Evolutionary conservation across 345 rosid genomes (phyloP), one percentile per base, ranked within the genome.

Genomic region (Carallia brachiata): DNA sequence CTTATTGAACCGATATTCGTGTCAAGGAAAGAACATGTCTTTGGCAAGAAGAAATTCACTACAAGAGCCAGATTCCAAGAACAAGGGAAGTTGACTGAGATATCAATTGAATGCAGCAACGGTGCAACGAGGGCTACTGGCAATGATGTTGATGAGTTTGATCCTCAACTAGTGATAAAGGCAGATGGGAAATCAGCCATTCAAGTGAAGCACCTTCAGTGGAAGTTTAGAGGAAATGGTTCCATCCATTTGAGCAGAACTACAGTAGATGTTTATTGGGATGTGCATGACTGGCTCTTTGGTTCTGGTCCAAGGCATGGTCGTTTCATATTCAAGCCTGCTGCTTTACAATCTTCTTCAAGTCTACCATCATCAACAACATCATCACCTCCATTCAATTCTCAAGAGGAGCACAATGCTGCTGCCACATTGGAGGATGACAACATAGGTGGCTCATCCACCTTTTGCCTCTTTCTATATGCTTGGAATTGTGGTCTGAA

Each of bases 211-310:
- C 88, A 81, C 65, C 84, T 86, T 13, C 90, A 82, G 6, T 82
- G 90, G 88, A 84, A 87, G 60, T 82, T 87, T 23, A 84, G 90
- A 72, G 90, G 90, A 23, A 87, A 82, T 56, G 81, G 73, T 69
- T 74, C 80, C 3, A 71, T 86, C 2, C 36, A 59, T 44, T 70
- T 79, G 18, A 67, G 80, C 36, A 74, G 72, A 63, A 76, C 55
- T n/a, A 74, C 76, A 50, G 77, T 86, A 0, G 83, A 81, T 53
- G 79, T 86, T 55, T 86, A 62, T 12, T 86, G 89, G 89, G 84
- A 86, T 78, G 81, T 83, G 17, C 85, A 83, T 81, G 89, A 83
- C 64, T 83, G 84, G 89, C 72, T 86, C 4, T 86, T 86, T 63
- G 81, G 81, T 59, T 70, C 80, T 13, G 89, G 89, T 62, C 80